Base-by-base conservation (phyloP, 768 basidiomycete genomes). In the Suillus ampliporus region DNA sequence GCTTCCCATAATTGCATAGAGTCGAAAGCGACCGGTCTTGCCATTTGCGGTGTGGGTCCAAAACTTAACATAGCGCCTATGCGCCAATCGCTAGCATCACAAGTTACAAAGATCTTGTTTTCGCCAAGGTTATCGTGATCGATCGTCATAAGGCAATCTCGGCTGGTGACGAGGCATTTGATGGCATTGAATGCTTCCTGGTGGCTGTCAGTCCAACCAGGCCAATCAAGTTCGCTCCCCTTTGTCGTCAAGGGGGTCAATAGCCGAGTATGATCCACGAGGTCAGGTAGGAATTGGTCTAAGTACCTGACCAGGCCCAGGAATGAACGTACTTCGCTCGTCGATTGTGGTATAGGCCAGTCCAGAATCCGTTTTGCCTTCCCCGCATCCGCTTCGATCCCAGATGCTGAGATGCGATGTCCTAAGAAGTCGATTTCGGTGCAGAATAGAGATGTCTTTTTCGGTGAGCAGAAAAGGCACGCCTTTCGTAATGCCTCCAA, bases 271-370 rank as follows among this genome's bases (percentile, higher is more conserved):
- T 31, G 31, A 6, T 31, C 31, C 48, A 14, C 59, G 15, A 69
- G 47, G 35, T 54, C 37, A 1, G 66, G 68, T 1, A 67, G 59
- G 43, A 58, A 58, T 13, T 57, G 26, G 1, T 41, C 57, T 26
- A 68, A 19, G 35, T 64, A 68, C 1, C 61, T 3, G 7, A 63
- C 53, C 0, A 67, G 35, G 4, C 67, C 63, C 0, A 68, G 61
- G 34, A 67, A 67, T 6, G 57, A 28, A 10, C 37, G 57, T n/a
- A 68, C 57, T 11, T 67, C 72, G 0, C 74, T 66, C 0, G 64
- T 66, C 4, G 4, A 31, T 7, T 47, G 65, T 0, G 77, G 78
- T 0, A 37, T 57, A 1, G 76, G 76, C 80, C 79, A 80, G 34
- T 71, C 61, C 31, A 31, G 31, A 3, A 31, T 31, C 31, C 31